Conservation (phyloP, 23 red algal species). For the Chondrus crispus region DNA sequence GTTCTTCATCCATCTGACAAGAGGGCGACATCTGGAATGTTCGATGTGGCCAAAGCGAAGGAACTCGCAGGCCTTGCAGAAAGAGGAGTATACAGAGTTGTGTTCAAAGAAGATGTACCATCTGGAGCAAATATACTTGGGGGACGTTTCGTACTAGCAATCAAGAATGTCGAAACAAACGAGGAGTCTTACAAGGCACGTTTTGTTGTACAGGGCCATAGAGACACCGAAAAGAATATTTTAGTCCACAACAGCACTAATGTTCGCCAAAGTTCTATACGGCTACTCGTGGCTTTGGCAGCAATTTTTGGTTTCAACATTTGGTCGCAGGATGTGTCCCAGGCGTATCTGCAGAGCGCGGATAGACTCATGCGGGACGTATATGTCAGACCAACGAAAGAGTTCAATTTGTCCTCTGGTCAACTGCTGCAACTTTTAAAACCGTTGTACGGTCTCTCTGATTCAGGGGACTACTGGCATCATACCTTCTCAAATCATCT, state of each 20-base stretch:
- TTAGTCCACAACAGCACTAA: neutral
- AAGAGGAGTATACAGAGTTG: neutral
- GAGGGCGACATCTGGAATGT: neutral
- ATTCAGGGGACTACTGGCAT: slow-evolving; percentile 16
- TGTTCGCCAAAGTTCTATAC: neutral
- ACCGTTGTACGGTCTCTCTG: slow-evolving; percentile 8
- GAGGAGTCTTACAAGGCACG: slow-evolving; percentile 23
- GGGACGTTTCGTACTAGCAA: neutral
- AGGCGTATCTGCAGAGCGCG: slow-evolving; percentile 1
- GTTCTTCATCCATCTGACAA: neutral
- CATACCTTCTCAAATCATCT: neutral
- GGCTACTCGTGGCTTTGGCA: neutral
- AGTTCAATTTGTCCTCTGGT: neutral
- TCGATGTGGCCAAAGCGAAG: neutral
- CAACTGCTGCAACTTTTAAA: neutral
- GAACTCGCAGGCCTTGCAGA: neutral
- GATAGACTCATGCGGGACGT: neutral
- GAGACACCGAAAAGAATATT: neutral
- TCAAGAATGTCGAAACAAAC: neutral
- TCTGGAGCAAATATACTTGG: neutral
- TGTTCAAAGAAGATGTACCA: slow-evolving; percentile 19
- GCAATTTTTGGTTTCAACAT: slow-evolving; percentile 4
- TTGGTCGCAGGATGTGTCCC: slow-evolving; percentile 17
- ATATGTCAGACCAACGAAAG: neutral
- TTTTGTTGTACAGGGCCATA: slow-evolving; percentile 4